phyloP scores from a whole-genome alignment of 305 asterid species.

The Plantago rigida region DNA sequence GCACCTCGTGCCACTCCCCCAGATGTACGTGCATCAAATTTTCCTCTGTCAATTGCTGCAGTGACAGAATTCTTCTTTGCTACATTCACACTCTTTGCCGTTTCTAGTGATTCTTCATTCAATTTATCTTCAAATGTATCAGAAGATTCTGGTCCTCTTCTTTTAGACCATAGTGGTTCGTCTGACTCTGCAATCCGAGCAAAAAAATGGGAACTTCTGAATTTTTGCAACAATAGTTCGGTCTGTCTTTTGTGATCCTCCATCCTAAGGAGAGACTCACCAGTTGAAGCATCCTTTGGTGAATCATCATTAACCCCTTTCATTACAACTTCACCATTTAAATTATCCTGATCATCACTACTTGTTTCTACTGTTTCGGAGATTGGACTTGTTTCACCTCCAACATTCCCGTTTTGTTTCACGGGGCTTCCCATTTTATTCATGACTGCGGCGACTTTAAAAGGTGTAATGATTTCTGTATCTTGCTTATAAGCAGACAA shows the following conservation, averaged over 20 bases:
- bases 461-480: conserved; percentile 84
- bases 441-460: conserved; percentile 90
- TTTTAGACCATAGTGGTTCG: conserved; percentile 87
- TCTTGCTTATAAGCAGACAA: conserved; percentile 80
- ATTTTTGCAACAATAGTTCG: conserved; percentile 54
- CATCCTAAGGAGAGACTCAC: conserved; percentile 84
- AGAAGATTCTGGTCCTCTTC: conserved; percentile 42
- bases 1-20: conserved; percentile 96
- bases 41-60: conserved; percentile 75
- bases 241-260: conserved; percentile 82
- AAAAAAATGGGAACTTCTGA: conserved; percentile 77
- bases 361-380: conserved; percentile 28
- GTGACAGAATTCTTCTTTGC: conserved; percentile 37
- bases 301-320: conserved; percentile 32
- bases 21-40: conserved; percentile 62
- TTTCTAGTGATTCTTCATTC: conserved; percentile 37
- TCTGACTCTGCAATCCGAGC: conserved; percentile 73
- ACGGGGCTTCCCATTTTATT: conserved; percentile 58
- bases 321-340: conserved; percentile 31
- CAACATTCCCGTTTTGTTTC: conserved; percentile 47
- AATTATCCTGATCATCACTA: conserved; percentile 37
- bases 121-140: conserved; percentile 38
- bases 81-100: conserved; percentile 25
- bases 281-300: conserved; percentile 31
- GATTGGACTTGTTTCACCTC: conserved; percentile 33